Percentiles rank a stretch among this genome's conserved stretches.
Conservation (phyloP, 2,329 filamentous ascomycete species). For the Penicillium brasilianum region DNA sequence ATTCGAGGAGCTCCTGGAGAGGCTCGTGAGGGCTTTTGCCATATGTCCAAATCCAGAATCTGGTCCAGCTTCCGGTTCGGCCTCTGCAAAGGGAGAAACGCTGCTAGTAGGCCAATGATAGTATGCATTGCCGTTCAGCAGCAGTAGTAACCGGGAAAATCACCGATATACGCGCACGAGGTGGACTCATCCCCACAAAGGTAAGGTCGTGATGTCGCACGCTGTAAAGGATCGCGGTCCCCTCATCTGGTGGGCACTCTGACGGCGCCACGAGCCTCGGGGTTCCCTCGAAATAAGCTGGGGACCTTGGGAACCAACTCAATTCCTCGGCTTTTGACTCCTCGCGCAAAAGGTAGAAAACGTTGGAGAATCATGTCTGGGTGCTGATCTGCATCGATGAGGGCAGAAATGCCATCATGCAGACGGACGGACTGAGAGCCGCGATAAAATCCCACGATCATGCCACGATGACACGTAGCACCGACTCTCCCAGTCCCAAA, state of each 20-base stretch:
- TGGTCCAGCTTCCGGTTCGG: not conserved
- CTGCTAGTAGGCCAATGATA: too few relatives aligned
- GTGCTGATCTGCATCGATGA: not conserved
- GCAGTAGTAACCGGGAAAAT: not conserved
- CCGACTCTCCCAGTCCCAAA: not conserved
- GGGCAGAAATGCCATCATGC: not conserved
- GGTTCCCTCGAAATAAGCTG: not conserved
- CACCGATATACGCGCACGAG: not conserved
- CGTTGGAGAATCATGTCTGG: not conserved
- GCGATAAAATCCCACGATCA: not conserved
- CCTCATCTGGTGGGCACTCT: not conserved
- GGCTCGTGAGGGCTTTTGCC: not conserved
- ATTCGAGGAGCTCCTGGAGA: not conserved
- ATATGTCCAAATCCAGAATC: not conserved
- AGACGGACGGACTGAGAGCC: not conserved
- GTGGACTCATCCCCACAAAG: not conserved
- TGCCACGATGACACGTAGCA: slow-evolving; percentile 1
- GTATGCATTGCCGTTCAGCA: not conserved
- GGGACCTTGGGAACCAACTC: not conserved
- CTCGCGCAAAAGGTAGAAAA: not conserved
- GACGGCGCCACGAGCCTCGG: not conserved
- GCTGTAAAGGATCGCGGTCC: not conserved
- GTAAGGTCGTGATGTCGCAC: not conserved
- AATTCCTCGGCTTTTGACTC: not conserved
- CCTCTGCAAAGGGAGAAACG: too few relatives aligned